phyloP scores from a whole-genome alignment of 768 basidiomycete genomes.

The Tephrocybe sp. region DNA sequence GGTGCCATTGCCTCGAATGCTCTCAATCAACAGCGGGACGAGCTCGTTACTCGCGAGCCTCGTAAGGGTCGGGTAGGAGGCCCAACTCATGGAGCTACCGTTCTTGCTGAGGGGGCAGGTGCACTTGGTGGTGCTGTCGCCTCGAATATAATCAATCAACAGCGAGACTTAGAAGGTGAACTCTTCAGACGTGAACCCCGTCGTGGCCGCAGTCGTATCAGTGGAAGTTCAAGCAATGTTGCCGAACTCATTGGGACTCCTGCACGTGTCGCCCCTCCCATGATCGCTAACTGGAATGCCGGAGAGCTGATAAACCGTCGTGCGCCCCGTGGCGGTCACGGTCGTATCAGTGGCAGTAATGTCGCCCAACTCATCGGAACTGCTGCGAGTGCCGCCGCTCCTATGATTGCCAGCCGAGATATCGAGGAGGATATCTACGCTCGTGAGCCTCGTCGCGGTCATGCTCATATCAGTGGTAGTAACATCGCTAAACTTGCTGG shows the following conservation, averaged over 20 bases:
- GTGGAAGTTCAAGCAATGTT: neutral
- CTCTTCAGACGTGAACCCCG: constrained; percentile 1
- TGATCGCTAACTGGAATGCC: neutral
- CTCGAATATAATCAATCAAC: neutral
- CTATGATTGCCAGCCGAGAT: neutral
- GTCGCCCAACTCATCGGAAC: too few relatives aligned
- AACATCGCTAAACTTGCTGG: neutral
- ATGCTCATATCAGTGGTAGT: neutral
- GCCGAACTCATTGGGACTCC: neutral
- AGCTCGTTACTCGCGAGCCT: constrained; percentile 7
- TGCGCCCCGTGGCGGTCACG: neutral
- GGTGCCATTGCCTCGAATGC: neutral
- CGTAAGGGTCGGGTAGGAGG: neutral
- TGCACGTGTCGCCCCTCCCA: neutral
- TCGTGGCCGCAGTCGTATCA: neutral
- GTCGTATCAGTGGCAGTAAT: neutral
- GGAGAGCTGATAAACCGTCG: too few relatives aligned
- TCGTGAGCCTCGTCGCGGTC: neutral
- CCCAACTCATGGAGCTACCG: neutral
- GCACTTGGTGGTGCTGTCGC: constrained; percentile 3
- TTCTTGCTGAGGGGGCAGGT: constrained; percentile 7
- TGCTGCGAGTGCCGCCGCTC: too few relatives aligned
- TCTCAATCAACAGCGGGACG: neutral
- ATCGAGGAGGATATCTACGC: neutral
- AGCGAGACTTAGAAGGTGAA: constrained; percentile 1